Conservation (phyloP, 768 basidiomycete genomes). For the Leccinum olivaceopallidum region DNA sequence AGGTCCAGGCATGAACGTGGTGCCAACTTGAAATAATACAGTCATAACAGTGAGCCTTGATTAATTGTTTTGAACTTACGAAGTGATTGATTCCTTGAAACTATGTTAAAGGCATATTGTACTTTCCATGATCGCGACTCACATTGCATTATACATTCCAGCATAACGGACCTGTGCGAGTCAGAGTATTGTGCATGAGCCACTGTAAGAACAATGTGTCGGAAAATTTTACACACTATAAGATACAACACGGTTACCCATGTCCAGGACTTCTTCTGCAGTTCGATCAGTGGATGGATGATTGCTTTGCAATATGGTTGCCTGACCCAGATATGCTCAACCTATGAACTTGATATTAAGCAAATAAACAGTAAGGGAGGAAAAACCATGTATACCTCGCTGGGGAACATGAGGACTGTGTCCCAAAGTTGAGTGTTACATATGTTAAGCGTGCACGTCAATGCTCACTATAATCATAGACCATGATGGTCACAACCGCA, state of each 20-base stretch:
- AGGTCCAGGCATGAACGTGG: no score
- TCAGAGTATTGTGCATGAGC: neutral
- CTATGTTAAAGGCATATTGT: no score
- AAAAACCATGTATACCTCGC: neutral
- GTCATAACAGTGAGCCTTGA: no score
- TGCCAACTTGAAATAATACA: no score
- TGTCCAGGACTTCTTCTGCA: neutral
- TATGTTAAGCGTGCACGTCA: neutral
- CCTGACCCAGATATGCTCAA: neutral
- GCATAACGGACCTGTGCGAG: no score
- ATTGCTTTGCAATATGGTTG: neutral
- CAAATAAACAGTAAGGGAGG: neutral
- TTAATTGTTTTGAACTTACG: no score
- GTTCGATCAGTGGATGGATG: neutral
- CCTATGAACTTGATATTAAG: neutral
- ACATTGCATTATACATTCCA: no score
- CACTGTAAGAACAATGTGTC: neutral
- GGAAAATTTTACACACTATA: neutral
- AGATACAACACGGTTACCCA: neutral
- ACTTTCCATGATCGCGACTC: no score
- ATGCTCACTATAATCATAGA: neutral
- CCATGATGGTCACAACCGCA: rapidly evolving
- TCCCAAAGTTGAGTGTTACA: neutral
- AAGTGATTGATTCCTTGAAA: no score
- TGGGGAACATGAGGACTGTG: neutral